phyloP scores from a whole-genome alignment of 148 eudicot species.

The Dianthus caryophyllus region DNA sequence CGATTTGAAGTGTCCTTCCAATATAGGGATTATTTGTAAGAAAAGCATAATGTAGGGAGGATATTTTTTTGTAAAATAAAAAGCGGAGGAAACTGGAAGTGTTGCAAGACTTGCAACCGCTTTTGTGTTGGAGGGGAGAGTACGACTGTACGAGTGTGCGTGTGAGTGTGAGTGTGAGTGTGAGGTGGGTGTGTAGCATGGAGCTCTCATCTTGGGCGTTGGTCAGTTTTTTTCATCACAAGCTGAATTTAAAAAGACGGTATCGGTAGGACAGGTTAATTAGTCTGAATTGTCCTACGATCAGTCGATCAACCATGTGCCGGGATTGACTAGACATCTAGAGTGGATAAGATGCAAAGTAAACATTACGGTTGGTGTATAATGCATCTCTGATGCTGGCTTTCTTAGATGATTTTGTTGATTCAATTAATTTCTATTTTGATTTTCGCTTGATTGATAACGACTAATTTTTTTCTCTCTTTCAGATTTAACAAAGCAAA shows the following conservation, averaged over 20 bases:
- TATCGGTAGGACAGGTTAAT: not conserved
- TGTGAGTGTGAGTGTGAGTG: no score
- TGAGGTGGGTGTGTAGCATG: not conserved
- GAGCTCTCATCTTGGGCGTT: not conserved
- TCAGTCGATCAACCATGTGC: not conserved
- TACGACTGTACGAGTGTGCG: no score
- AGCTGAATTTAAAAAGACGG: not conserved
- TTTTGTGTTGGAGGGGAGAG: not conserved
- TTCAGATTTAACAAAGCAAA: slow-evolving; percentile 28
- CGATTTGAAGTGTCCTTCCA: no score
- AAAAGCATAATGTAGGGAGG: no score
- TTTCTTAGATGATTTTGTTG: not conserved
- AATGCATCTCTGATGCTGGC: not conserved
- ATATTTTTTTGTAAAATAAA: not conserved
- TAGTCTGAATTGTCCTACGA: not conserved
- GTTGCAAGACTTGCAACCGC: not conserved
- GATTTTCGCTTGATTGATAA: not conserved
- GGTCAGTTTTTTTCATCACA: not conserved
- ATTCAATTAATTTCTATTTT: not conserved
- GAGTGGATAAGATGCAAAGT: not conserved
- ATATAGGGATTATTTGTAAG: no score
- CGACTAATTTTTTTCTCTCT: not conserved
- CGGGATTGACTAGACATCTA: not conserved
- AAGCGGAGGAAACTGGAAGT: not conserved
- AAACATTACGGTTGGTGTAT: not conserved